Evolutionary conservation across 495 filamentous ascomycete genomes (phyloP).

Genomic region (Hypomontagnella monticulosa): DNA sequence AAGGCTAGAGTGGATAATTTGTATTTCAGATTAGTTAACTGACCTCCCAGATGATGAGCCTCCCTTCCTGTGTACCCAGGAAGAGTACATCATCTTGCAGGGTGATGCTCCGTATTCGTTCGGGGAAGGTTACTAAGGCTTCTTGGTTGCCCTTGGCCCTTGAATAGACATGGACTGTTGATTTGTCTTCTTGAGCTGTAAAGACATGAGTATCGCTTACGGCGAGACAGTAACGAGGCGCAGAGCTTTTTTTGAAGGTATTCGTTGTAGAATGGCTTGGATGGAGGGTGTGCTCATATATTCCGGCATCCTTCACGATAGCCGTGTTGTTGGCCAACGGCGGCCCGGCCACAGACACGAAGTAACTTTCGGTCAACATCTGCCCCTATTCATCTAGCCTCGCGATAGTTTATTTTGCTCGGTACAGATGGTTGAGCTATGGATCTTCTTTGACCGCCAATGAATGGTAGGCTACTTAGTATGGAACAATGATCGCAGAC

Average conservation of each 20-base stretch:
- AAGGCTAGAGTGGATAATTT: constrained; percentile 17
- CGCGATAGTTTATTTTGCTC: constrained; percentile 6
- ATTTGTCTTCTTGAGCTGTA: constrained; percentile 88
- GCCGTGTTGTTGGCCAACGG: constrained; percentile 71
- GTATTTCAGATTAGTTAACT: too few species aligned
- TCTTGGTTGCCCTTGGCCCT: constrained; percentile 86
- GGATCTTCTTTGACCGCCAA: background rate
- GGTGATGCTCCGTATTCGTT: constrained; percentile 79
- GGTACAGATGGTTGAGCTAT: constrained; percentile 3
- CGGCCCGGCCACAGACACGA: constrained; percentile 75
- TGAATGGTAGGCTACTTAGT: constrained; percentile 1
- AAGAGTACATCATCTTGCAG: constrained; percentile 74
- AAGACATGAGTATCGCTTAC: constrained; percentile 87
- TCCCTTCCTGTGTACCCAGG: constrained; percentile 86
- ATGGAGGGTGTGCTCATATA: constrained; percentile 85
- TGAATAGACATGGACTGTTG: constrained; percentile 90
- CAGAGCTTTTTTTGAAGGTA: constrained; percentile 93
- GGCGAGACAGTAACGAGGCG: constrained; percentile 78
- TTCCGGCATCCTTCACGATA: constrained; percentile 77
- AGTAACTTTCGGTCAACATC: constrained; percentile 85
- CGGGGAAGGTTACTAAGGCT: constrained; percentile 83
- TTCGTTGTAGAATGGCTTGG: constrained; percentile 73
- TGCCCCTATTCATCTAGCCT: constrained; percentile 9
- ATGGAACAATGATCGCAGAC: background rate
- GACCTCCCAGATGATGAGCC: constrained; percentile 94